Evolutionary conservation across 176 grass and related monocot genomes (phyloP), one percentile per base, ranked within the genome.

Genomic region (Phyllostachys edulis): DNA sequence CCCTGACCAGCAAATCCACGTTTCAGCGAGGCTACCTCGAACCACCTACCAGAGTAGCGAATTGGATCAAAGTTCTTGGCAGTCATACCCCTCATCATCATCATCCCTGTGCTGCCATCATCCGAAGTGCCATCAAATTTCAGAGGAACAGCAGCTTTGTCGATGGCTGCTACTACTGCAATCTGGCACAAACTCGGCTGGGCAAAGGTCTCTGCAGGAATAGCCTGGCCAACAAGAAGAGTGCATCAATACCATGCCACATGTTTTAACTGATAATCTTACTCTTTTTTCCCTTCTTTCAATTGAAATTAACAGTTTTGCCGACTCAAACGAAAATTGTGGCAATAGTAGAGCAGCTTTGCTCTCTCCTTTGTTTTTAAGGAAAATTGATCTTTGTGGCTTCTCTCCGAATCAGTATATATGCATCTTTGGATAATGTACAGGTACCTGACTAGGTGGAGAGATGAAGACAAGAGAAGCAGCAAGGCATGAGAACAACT

Each of bases 11-110:
- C 93, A 77, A 99, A 99, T 32, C 96, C 96, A 46, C 93, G 68
- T 85, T 99, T 99, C 7, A 91, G 66, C 14, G 93, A 99, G 29
- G 96, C 93, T 68, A 99, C 96, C 80, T 99, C 96, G 18, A 99
- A 96, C 93, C 96, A 99, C 71, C 96, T 96, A n/a, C 96, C 96
- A 14, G 96, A 95, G 84, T 99, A 94, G 67, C 96, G 89, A 75
- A 86, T 27, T 5, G 93, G 96, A 78, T 99, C 91, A 4, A 99
- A 99, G 84, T 99, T 92, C 63, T 94, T 92, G 20, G 91, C 83
- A 21, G 93, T 94, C 96, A 99, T 99, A 42, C 93, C 93, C 87
- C 71, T 93, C 80, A 90, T 96, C 91, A 94, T 91, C 64, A 85
- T 86, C 66, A 87, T 63, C 45, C 32, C 84, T 50, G 37, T 10